Conservation (phyloP, 352 stramenopile genomes). For the Pythium monospermum region DNA sequence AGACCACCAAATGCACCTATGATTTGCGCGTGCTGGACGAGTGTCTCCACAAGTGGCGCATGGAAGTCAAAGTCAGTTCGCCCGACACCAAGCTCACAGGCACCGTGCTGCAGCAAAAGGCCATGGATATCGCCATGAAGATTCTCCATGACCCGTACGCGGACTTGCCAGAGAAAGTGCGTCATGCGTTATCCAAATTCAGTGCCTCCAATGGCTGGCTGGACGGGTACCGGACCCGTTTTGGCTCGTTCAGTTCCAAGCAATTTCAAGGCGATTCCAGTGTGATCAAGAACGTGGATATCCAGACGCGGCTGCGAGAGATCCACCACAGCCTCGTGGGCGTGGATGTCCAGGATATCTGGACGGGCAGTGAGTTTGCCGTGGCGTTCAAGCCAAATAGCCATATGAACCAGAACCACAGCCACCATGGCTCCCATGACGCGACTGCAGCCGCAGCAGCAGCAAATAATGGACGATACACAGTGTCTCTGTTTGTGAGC, state of each 20-base stretch:
- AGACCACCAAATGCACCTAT: slow-evolving; percentile 83
- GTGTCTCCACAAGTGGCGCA: slow-evolving; percentile 84
- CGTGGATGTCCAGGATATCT: slow-evolving; percentile 74
- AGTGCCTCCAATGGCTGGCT: slow-evolving; percentile 82
- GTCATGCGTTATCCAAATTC: slow-evolving; percentile 69
- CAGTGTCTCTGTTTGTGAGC: slow-evolving; percentile 72
- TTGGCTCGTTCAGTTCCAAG: slow-evolving; percentile 80
- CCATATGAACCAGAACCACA: not conserved
- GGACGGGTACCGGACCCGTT: slow-evolving; percentile 79
- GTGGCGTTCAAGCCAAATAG: slow-evolving; percentile 46
- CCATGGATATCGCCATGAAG: slow-evolving; percentile 77
- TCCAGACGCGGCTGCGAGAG: slow-evolving; percentile 79
- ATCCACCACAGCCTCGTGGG: slow-evolving; percentile 60
- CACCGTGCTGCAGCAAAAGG: slow-evolving; percentile 76
- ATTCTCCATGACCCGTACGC: slow-evolving; percentile 68
- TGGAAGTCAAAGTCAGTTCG: slow-evolving; percentile 78
- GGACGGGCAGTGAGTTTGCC: slow-evolving; percentile 73
- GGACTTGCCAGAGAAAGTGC: slow-evolving; percentile 64
- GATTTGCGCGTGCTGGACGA: slow-evolving; percentile 77
- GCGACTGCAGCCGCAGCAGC: not conserved
- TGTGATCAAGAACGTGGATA: slow-evolving; percentile 81
- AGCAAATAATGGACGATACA: slow-evolving; percentile 43
- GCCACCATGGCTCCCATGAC: not conserved
- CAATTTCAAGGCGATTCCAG: slow-evolving; percentile 44
- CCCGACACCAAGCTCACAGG: slow-evolving; percentile 78